Evolutionary conservation across 73 alveolate genomes (phyloP).

Genomic region (Paramecium octaurelia): DNA sequence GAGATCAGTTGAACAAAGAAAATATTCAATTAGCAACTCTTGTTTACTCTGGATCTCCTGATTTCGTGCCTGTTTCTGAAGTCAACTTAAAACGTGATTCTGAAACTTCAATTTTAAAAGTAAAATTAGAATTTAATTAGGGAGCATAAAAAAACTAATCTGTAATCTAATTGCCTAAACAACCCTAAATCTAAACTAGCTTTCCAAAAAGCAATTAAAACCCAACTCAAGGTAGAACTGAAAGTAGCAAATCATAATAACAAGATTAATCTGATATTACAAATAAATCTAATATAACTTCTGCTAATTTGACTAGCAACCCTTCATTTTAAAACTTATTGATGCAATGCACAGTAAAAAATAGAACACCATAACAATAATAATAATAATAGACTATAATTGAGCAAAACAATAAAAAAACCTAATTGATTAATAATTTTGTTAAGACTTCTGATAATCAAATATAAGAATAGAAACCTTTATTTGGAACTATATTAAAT

Average conservation of each 20-base stretch:
- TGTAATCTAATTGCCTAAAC: not conserved
- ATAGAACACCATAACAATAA: not conserved
- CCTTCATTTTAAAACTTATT: constrained; percentile 32
- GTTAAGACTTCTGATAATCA: not conserved
- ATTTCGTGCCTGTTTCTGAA: constrained; percentile 19
- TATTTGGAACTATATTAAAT: not conserved
- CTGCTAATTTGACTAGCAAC: not conserved
- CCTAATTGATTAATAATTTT: not conserved
- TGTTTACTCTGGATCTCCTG: constrained; percentile 39
- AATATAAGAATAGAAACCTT: not conserved
- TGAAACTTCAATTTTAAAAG: not conserved
- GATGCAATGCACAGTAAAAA: not conserved
- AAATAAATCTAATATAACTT: not conserved
- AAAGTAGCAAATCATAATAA: not conserved
- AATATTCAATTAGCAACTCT: not conserved
- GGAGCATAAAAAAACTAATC: constrained; percentile 5
- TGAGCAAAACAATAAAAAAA: not conserved
- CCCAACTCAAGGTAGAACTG: constrained; percentile 17
- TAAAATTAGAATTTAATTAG: not conserved
- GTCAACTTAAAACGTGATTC: not conserved
- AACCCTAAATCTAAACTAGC: not conserved
- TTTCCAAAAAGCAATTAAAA: not conserved
- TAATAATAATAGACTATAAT: not conserved
- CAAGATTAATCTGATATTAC: not conserved
- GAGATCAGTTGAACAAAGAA: not conserved